These are phyloP conservation scores for Periconia macrospinosa DNA, from an alignment of 2,329 filamentous ascomycete genomes.

Conservation along the genomic window DNA sequence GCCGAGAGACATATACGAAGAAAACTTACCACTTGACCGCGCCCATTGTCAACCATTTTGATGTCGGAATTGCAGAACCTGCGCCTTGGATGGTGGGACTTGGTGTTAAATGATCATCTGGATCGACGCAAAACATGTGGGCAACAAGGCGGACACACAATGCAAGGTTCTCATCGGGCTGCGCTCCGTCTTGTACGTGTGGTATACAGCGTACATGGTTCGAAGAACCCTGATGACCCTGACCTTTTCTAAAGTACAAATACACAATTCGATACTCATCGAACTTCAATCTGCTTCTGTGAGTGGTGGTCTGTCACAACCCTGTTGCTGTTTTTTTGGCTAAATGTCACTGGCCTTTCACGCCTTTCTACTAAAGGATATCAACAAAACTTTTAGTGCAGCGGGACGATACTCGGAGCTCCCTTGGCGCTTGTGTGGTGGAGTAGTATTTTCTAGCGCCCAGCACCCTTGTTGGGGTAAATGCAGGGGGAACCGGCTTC, in stretches of 20 bases:
- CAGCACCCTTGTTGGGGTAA: too few species aligned
- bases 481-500: too few species aligned
- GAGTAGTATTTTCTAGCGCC: too few species aligned
- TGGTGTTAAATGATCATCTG: neutral
- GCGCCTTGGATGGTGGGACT: neutral
- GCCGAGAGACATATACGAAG: constrained; percentile 14
- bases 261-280: too few species aligned
- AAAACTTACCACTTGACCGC: constrained; percentile 28
- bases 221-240: neutral
- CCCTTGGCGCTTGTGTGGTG: too few species aligned
- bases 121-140: neutral
- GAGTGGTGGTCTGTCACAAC: too few species aligned
- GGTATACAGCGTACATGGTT: neutral
- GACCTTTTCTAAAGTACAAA: neutral
- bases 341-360: too few species aligned
- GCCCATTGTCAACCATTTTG: constrained; percentile 12
- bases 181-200: neutral
- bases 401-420: too few species aligned
- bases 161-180: neutral
- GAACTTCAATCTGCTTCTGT: too few species aligned
- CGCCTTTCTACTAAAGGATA: too few species aligned
- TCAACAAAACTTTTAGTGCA: too few species aligned
- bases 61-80: neutral
- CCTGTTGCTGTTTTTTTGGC: too few species aligned
- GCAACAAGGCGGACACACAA: neutral